Evolutionary conservation across 2,329 filamentous ascomycete genomes (phyloP).

Genomic region (Penicillium vulpinum): DNA sequence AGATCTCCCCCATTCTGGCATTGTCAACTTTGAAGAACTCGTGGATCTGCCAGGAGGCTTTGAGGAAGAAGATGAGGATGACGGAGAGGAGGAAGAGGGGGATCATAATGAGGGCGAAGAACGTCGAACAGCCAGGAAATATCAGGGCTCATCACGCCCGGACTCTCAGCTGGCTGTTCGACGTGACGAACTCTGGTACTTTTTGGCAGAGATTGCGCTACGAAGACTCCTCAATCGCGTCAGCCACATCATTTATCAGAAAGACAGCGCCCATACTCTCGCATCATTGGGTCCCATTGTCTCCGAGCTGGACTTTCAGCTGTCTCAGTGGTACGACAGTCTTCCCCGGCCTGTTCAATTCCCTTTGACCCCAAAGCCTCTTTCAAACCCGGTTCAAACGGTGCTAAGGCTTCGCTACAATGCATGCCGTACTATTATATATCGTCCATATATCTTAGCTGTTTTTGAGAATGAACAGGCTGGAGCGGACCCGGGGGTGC

Average conservation of each 20-base stretch:
- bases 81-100: constrained; percentile 15
- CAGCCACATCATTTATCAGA: constrained; percentile 76
- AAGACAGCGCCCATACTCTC: constrained; percentile 69
- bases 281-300: constrained; percentile 75
- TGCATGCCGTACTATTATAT: constrained; percentile 83
- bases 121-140: neutral
- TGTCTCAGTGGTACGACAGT: constrained; percentile 82
- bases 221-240: constrained; percentile 74
- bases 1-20: constrained; percentile 78
- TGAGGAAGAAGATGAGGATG: constrained; percentile 61
- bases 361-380: constrained; percentile 65
- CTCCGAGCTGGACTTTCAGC: constrained; percentile 76
- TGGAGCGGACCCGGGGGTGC: constrained; percentile 68
- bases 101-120: constrained; percentile 7
- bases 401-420: constrained; percentile 78
- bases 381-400: constrained; percentile 74
- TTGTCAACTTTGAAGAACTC: constrained; percentile 77
- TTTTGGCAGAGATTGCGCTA: constrained; percentile 77
- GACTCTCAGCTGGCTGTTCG: constrained; percentile 30
- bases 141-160: neutral
- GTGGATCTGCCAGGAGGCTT: constrained; percentile 78
- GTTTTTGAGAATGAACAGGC: constrained; percentile 76
- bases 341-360: constrained; percentile 75
- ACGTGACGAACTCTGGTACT: constrained; percentile 81
- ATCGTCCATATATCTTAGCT: constrained; percentile 77